These are phyloP conservation scores for Myxozyma udenii DNA, from an alignment of 805 yeast species.

Conservation along the genomic window DNA sequence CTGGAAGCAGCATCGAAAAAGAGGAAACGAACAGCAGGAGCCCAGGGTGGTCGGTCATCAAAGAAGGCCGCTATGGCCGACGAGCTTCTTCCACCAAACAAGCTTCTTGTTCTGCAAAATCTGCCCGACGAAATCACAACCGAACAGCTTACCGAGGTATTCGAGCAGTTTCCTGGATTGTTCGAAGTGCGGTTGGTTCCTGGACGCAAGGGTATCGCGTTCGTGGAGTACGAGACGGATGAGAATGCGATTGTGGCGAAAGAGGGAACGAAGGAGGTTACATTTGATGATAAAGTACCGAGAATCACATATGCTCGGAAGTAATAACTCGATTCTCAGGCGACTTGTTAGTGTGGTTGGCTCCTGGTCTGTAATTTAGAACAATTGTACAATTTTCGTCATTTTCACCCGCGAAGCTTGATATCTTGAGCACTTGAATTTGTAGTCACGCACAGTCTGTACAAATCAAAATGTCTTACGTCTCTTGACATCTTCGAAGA, in stretches of 20 bases:
- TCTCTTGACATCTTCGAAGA: too few relatives aligned
- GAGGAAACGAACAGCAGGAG: conserved; percentile 28
- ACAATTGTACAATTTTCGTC: too few relatives aligned
- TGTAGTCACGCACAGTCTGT: too few relatives aligned
- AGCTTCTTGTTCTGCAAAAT: conserved; percentile 62
- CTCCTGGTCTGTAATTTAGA: too few relatives aligned
- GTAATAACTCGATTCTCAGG: conserved; percentile 13
- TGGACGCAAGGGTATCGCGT: conserved; percentile 63
- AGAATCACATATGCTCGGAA: conserved; percentile 39
- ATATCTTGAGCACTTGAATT: too few relatives aligned
- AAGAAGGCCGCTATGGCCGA: conserved; percentile 26
- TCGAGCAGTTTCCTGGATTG: conserved; percentile 57
- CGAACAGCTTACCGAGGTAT: conserved; percentile 46
- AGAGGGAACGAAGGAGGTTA: conserved; percentile 33
- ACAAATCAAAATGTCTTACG: too few relatives aligned
- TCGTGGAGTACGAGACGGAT: conserved; percentile 70
- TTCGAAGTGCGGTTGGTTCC: conserved; percentile 63
- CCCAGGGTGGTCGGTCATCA: conserved; percentile 17
- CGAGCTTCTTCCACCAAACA: conserved; percentile 59
- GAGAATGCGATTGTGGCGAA: conserved; percentile 48
- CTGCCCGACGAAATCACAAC: conserved; percentile 48
- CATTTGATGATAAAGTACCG: conserved; percentile 30
- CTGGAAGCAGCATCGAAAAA: conserved; percentile 23
- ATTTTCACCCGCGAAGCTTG: too few relatives aligned
- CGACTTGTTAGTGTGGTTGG: too few relatives aligned